These are phyloP conservation scores for Scedosporium dehoogii DNA, from an alignment of 2,329 filamentous ascomycete species.

Conservation along the genomic window DNA sequence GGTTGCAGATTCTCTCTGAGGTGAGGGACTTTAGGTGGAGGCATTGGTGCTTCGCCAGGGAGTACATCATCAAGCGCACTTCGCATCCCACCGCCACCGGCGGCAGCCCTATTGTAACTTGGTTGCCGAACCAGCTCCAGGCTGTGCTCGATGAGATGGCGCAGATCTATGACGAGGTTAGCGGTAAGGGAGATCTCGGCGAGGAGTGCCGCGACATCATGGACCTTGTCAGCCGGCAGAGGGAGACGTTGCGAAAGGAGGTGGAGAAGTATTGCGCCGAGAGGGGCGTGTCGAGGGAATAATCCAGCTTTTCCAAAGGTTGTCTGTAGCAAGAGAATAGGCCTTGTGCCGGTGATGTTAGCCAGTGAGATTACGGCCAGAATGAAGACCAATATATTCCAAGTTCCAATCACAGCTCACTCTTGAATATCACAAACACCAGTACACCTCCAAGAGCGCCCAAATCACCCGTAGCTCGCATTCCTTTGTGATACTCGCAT, in stretches of 20 bases:
- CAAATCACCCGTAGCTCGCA: too few relatives aligned
- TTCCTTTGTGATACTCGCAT: too few relatives aligned
- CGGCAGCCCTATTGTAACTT: slow-evolving; percentile 73
- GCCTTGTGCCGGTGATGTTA: background rate
- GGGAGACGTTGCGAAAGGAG: slow-evolving; percentile 58
- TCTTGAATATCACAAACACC: too few relatives aligned
- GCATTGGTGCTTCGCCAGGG: slow-evolving; percentile 77
- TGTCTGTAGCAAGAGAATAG: background rate
- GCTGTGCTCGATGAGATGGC: slow-evolving; percentile 66
- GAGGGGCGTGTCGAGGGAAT: slow-evolving; percentile 29
- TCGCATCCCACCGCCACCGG: slow-evolving; percentile 69
- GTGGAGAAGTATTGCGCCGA: slow-evolving; percentile 66
- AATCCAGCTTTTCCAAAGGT: background rate
- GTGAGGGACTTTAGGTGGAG: slow-evolving; percentile 75
- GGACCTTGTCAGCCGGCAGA: slow-evolving; percentile 54
- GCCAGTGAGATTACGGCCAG: background rate
- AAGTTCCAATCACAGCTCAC: background rate
- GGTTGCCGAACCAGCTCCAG: slow-evolving; percentile 72
- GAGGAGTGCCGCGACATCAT: slow-evolving; percentile 49
- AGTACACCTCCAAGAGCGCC: too few relatives aligned
- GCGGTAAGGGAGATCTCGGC: slow-evolving; percentile 32
- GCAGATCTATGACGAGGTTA: slow-evolving; percentile 39
- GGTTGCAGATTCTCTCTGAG: slow-evolving; percentile 59
- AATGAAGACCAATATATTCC: background rate
- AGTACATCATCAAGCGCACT: slow-evolving; percentile 75